Percentiles rank a stretch among this genome's conserved stretches.
Conservation (phyloP, 2,329 filamentous ascomycete genomes). For the Ambrosiella beaveri region DNA sequence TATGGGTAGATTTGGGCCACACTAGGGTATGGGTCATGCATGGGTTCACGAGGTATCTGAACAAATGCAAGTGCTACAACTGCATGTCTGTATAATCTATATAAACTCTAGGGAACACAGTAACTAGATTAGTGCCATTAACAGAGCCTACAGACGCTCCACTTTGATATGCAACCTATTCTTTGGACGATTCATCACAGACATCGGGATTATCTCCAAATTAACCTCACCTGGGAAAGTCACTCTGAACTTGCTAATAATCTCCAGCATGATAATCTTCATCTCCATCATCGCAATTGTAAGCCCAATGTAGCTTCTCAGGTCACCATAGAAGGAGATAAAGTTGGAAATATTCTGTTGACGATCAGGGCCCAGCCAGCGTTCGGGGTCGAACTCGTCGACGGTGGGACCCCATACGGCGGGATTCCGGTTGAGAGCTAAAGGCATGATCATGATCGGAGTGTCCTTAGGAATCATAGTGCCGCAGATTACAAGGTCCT, state of each 20-base stretch:
- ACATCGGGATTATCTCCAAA: slow-evolving; percentile 15
- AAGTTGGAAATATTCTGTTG: slow-evolving; percentile 19
- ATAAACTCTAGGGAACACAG: no score
- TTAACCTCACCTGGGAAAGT: slow-evolving; percentile 14
- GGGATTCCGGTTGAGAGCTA: slow-evolving; percentile 22
- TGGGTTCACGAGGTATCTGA: no score
- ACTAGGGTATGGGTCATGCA: no score
- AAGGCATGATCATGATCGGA: slow-evolving; percentile 20
- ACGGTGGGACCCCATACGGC: slow-evolving; percentile 23
- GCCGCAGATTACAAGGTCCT: slow-evolving; percentile 21
- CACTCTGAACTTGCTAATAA: slow-evolving; percentile 20
- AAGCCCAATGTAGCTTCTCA: slow-evolving; percentile 24
- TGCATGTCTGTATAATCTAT: no score
- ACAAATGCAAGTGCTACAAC: no score
- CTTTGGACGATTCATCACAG: slow-evolving; percentile 11
- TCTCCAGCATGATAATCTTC: slow-evolving; percentile 21
- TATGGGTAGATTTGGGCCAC: background rate
- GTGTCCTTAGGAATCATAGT: slow-evolving; percentile 22
- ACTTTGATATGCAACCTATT: slow-evolving; percentile 3
- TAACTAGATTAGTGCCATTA: no score
- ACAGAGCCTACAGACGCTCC: background rate
- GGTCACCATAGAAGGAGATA: slow-evolving; percentile 22
- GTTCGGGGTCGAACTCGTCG: slow-evolving; percentile 22
- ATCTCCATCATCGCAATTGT: slow-evolving; percentile 22
- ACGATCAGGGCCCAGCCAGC: slow-evolving; percentile 21